A percentile compares a stretch with the other conserved stretches of the same genome.
Conservation (phyloP, 2,329 filamentous ascomycete species). For the Cercospora zeina region DNA sequence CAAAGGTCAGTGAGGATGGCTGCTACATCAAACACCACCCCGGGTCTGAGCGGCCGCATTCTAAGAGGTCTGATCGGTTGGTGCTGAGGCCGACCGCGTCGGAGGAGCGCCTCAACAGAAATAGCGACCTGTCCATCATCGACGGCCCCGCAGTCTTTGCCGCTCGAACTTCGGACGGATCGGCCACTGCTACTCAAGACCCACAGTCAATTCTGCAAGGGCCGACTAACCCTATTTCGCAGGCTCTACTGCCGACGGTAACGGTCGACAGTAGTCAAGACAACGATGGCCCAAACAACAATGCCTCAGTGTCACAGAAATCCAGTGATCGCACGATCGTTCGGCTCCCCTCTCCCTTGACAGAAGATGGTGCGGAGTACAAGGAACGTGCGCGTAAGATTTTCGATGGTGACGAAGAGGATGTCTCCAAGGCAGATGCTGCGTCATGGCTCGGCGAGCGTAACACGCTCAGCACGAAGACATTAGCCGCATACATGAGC, state of each 20-base stretch:
- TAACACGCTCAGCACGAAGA: constrained; percentile 53
- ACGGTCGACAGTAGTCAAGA: neutral
- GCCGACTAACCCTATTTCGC: constrained; percentile 22
- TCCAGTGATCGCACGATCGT: constrained; percentile 35
- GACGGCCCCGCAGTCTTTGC: constrained; percentile 14
- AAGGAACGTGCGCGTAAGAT: constrained; percentile 76
- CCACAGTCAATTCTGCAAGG: neutral
- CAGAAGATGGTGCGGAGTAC: constrained; percentile 59
- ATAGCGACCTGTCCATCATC: constrained; percentile 20
- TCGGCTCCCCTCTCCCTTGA: constrained; percentile 26
- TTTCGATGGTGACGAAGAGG: constrained; percentile 79
- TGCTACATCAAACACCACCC: constrained; percentile 31
- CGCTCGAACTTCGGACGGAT: constrained; percentile 17
- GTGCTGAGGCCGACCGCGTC: constrained; percentile 40
- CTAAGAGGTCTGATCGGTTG: constrained; percentile 31
- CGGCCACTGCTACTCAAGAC: neutral
- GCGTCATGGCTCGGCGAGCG: constrained; percentile 84
- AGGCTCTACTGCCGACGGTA: constrained; percentile 27
- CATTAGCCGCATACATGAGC: constrained; percentile 82
- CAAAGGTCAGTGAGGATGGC: constrained; percentile 32
- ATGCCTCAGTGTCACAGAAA: constrained; percentile 44
- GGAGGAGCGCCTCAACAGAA: constrained; percentile 31
- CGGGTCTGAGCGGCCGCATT: constrained; percentile 26
- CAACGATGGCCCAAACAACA: constrained; percentile 50
- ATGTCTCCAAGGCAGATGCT: constrained; percentile 74